Evolutionary conservation across 768 basidiomycete species (phyloP), one percentile per base, ranked within the genome.

Genomic region (Lactarius pseudohatsudake): DNA sequence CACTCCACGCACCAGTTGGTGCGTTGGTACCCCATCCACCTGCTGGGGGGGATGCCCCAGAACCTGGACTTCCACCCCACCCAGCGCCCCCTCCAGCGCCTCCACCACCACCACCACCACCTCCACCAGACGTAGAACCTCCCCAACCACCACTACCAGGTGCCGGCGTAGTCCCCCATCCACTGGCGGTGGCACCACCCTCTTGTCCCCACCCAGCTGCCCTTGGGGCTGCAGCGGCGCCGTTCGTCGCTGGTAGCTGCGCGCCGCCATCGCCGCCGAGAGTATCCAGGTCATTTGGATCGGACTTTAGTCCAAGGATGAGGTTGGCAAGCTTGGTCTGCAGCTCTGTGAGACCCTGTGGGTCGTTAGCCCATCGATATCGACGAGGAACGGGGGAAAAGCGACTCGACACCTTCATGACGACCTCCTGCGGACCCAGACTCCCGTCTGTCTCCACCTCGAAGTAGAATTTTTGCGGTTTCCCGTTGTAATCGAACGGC

Each of bases 391-490:
- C 59, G 34, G 20, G 53, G 26, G 38, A 11, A 32, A 40, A 54
- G 62, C 32, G 32, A 34, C 78, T 54, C 59, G 32, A 40, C 34
- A 90, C 92, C 85, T 87, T 93, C 83, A 90, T 86, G 20, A 96
- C 86, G 8, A 95, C 92, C 74, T 96, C 94, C 73, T 95, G 91
- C 0, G 94, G 92, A 11, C 84, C 85, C 40, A 96, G 76, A 75
- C 91, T 94, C 15, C 96, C 96, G 68, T 95, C 94, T 18, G 93
- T 93, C 79, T 99, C 97, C 6, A 96, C 92, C 68, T 94, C 91
- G 71, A 95, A 86, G 76, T 98, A 99, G 76, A 96, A 99, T 75
- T 90, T 90, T 45, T 86, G 84, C 5, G 97, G 92, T 73, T 92
- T 88, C 34, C 93, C 92, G 59, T 86, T 85, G 76, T 86, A 98